These are phyloP conservation scores for Lunularia cruciata DNA, from an alignment of 225 moss, liverwort and hornwort species.

Conservation along the genomic window DNA sequence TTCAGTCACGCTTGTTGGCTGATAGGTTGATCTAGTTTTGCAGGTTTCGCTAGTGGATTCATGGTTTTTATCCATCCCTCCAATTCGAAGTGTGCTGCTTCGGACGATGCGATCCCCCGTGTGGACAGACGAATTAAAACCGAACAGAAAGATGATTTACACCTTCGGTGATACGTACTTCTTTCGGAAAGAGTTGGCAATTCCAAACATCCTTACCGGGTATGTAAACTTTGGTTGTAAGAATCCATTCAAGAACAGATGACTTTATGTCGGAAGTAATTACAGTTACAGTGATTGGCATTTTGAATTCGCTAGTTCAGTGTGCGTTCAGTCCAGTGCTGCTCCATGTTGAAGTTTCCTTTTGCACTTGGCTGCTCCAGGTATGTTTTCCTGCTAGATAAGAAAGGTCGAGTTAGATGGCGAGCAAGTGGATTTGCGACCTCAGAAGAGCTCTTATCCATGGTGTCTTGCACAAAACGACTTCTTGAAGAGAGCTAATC, in stretches of 20 bases:
- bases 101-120: conserved; percentile 57
- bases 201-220: conserved; percentile 30
- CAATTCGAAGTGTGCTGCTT: conserved; percentile 58
- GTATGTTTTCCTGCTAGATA: conserved; percentile 70
- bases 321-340: no score
- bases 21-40: no score
- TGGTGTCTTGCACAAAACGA: conserved; percentile 61
- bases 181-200: conserved; percentile 65
- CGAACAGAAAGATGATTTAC: conserved; percentile 56
- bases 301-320: no score
- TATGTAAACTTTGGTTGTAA: conserved; percentile 6
- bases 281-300: no score
- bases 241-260: no score
- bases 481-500: conserved; percentile 61
- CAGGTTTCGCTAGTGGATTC: conserved; percentile 83
- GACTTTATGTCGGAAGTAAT: no score
- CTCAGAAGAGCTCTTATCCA: conserved; percentile 67
- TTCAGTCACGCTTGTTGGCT: no score
- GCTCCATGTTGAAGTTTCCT: no score
- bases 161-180: conserved; percentile 81
- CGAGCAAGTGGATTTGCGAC: conserved; percentile 80
- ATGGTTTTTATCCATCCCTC: conserved; percentile 63
- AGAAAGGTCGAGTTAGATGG: conserved; percentile 80
- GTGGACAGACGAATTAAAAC: conserved; percentile 24
- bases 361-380: no score